A percentile compares a stretch with the other conserved stretches of the same genome.
Evolutionary conservation across 208 protist genomes (phyloP).

Genomic region (Trypanosoma rangeli): DNA sequence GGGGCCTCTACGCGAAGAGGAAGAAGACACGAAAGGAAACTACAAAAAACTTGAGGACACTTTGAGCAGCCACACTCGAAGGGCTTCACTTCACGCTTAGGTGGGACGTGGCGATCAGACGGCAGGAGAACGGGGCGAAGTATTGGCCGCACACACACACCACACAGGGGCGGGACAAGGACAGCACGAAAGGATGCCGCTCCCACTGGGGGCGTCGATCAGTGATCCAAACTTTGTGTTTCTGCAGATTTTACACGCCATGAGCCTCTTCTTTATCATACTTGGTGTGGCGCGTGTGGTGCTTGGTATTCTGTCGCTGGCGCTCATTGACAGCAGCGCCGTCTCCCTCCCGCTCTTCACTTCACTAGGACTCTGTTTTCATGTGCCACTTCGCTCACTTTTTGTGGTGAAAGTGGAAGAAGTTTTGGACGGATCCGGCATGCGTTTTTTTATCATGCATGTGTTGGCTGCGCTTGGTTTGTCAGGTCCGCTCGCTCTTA

Average conservation of each 20-base stretch:
- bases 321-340: background rate
- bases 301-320: slow-evolving; percentile 39
- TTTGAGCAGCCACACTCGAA: background rate
- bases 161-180: background rate
- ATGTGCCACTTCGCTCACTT: slow-evolving; percentile 54
- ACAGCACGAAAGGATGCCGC: slow-evolving; percentile 37
- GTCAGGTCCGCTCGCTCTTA: slow-evolving; percentile 52
- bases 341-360: background rate
- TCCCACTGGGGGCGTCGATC: slow-evolving; percentile 53
- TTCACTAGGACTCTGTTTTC: slow-evolving; percentile 36
- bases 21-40: background rate
- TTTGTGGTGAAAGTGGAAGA: slow-evolving; percentile 34
- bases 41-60: background rate
- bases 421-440: slow-evolving; percentile 12
- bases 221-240: slow-evolving; percentile 57
- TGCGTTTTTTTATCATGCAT: slow-evolving; percentile 73
- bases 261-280: slow-evolving; percentile 60
- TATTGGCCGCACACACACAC: background rate
- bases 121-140: background rate
- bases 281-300: slow-evolving; percentile 41
- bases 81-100: background rate
- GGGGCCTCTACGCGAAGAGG: too few relatives aligned
- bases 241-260: slow-evolving; percentile 58
- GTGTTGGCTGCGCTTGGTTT: slow-evolving; percentile 38
- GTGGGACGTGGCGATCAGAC: too few relatives aligned